Base-by-base conservation (phyloP, 352 stramenopile species). In the Thalassiosira hispida region DNA sequence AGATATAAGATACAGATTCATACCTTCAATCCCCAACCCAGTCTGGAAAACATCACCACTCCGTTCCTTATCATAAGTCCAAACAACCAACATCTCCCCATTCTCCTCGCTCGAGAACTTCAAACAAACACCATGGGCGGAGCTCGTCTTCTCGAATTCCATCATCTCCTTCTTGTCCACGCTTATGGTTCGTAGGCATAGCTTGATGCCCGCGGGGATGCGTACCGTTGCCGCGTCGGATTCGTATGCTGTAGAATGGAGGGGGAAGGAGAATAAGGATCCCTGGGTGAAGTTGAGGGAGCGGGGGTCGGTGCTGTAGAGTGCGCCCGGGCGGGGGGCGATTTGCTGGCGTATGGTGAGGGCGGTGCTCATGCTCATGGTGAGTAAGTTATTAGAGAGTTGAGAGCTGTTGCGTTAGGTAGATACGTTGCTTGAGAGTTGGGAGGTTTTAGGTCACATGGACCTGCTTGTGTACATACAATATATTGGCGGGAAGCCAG, bases 81-180 rank as follows among this genome's bases (percentile, higher is more conserved):
- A 82, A 33, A 77, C 44, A 22, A 53, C 47, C 1, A 82, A 35
- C 74, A 82, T 82, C 38, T 82, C 74, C 16, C 74, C 74, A 31
- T 82, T 82, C 49, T 82, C 74, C 59, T 82, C 74, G 27, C 44
- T 63, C 1, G 65, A 77, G 57, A 82, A 82, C 51, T 67, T 75
- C 8, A 82, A 62, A 3, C 25, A 44, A 5, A 77, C 74, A 1
- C 74, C 74, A 1, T 70, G 46, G 0, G 35, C 35, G 20, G 12
- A 38, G 29, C 47, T 77, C 6, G 42, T 68, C 23, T 66, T 68
- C 1, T 65, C 31, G 47, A 70, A 82, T 20, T 77, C 66, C 9
- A 9, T 18, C 51, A 82, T 67, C 40, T 82, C 57, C 33, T 77
- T 82, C 31, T 1, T 31, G 27, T 77, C 51, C 25, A 72, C 47